These are phyloP conservation scores for Monilinia aucupariae DNA, from an alignment of 2,329 filamentous ascomycete species.

Conservation along the genomic window DNA sequence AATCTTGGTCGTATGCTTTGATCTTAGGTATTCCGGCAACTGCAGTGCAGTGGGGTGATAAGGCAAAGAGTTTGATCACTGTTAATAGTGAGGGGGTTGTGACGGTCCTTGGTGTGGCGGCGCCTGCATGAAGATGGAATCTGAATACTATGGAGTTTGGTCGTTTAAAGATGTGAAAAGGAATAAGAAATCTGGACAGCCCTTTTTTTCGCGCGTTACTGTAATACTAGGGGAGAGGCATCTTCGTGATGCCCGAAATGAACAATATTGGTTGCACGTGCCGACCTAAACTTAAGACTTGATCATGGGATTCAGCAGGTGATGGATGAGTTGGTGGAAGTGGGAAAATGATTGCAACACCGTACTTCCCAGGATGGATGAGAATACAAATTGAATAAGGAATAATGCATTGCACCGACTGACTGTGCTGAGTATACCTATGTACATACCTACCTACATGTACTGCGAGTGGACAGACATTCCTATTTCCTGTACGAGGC, in stretches of 20 bases:
- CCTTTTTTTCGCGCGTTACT: conserved; percentile 1
- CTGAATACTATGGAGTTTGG: conserved; percentile 14
- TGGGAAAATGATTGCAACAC: neutral
- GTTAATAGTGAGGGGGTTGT: conserved; percentile 71
- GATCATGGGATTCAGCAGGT: neutral
- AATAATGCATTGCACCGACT: neutral
- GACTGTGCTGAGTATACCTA: too few species aligned
- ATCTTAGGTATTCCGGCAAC: conserved; percentile 68
- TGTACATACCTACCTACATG: too few species aligned
- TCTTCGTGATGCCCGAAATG: conserved; percentile 9
- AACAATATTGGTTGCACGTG: neutral
- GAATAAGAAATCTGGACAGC: conserved; percentile 3
- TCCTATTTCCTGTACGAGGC: neutral
- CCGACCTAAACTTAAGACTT: neutral
- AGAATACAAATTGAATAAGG: neutral
- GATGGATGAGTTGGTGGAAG: neutral
- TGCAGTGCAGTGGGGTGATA: conserved; percentile 70
- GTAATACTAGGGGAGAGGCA: conserved; percentile 11
- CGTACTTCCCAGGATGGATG: neutral
- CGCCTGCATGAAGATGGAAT: neutral
- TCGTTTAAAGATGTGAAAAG: conserved; percentile 6
- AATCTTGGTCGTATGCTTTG: conserved; percentile 84
- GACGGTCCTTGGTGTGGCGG: conserved; percentile 53
- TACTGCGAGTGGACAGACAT: neutral
- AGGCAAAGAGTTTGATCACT: conserved; percentile 68